A percentile compares a stretch with the other conserved stretches of the same genome.
phyloP scores from a whole-genome alignment of 139 green algal genomes.

The Coelastrella sp. region DNA sequence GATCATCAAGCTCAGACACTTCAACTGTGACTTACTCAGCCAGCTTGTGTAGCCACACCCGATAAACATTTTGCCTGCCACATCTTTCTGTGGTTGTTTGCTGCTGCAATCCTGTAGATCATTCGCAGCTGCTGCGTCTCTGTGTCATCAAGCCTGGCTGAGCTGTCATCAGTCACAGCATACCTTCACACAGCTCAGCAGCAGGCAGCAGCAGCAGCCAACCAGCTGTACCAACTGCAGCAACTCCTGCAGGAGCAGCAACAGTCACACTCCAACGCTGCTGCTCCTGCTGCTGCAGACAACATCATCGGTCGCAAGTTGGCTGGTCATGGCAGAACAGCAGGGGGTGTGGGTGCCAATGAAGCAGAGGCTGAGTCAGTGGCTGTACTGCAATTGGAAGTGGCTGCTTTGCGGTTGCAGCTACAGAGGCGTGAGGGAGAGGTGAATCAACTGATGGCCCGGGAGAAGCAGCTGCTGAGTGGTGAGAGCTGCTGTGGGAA shows the following conservation, averaged over 20 bases:
- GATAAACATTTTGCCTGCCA: too few species aligned
- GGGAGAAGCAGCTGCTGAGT: conserved; percentile 30
- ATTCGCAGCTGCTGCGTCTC: not conserved
- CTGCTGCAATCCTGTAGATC: not conserved
- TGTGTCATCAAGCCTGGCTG: not conserved
- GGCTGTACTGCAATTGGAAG: not conserved
- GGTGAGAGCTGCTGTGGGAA: not conserved
- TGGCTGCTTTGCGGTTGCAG: conserved; percentile 13
- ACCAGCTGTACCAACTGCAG: not conserved
- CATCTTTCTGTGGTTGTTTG: not conserved
- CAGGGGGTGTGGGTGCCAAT: too few species aligned
- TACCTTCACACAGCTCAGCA: conserved; percentile 11
- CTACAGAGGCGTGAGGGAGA: conserved; percentile 6
- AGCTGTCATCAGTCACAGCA: conserved; percentile 17
- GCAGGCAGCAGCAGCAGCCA: not conserved
- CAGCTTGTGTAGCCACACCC: too few species aligned
- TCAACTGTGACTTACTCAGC: too few species aligned
- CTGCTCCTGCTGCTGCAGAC: not conserved
- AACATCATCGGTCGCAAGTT: too few species aligned
- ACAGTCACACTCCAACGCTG: not conserved
- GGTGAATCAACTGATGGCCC: not conserved
- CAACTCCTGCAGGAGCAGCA: conserved; percentile 4
- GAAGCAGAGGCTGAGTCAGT: not conserved
- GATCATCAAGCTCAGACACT: too few species aligned
- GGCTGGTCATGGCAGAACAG: too few species aligned